A percentile compares a stretch with the other conserved stretches of the same genome.
Evolutionary conservation across 2,329 filamentous ascomycete genomes (phyloP).

Genomic region (Paecilomyces fulvus): DNA sequence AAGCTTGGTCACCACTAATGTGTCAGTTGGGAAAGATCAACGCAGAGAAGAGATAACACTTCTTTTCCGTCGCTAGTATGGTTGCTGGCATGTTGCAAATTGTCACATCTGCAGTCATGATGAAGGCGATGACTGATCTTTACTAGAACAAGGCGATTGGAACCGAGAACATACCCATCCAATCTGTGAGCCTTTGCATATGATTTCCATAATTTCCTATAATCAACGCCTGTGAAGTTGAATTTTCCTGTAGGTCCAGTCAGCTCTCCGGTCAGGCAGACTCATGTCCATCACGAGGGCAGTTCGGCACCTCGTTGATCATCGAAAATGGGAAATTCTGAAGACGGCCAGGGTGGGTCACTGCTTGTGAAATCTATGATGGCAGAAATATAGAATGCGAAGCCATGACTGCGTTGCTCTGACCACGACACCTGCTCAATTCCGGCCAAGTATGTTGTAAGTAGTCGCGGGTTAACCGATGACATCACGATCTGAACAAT

Average conservation of each 20-base stretch:
- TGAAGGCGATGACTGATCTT: no score
- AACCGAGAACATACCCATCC: no score
- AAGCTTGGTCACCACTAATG: no score
- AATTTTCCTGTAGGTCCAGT: background rate
- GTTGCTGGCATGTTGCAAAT: no score
- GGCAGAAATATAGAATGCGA: background rate
- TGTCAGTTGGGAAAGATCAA: no score
- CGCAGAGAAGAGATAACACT: no score
- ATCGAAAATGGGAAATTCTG: background rate
- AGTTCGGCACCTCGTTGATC: background rate
- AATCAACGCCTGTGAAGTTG: no score
- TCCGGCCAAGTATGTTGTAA: background rate
- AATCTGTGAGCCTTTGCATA: no score
- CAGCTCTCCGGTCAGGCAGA: background rate
- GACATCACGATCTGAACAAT: background rate
- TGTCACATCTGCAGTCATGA: no score
- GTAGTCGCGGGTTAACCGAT: background rate
- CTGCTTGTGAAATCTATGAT: background rate
- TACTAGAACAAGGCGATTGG: no score
- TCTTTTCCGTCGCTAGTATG: no score
- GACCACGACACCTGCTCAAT: background rate
- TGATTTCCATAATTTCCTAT: no score
- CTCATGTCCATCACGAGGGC: background rate
- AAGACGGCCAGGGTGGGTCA: background rate
- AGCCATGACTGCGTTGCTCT: background rate